Base-by-base conservation (phyloP, 495 filamentous ascomycete genomes). In the Trichoderma erinaceum region DNA sequence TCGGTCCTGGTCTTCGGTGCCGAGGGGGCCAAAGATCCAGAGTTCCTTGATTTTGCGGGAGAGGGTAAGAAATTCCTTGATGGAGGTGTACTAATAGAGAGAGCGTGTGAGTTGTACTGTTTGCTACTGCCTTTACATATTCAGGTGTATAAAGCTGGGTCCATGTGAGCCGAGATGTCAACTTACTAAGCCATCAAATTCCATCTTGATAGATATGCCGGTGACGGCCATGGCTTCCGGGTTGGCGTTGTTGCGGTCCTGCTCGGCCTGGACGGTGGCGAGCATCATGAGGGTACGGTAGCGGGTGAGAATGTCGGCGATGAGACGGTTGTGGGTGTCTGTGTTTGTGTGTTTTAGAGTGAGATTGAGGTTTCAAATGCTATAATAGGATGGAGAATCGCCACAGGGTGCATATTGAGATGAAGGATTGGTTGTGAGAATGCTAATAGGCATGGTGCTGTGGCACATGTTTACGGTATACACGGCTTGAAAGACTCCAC, bases 21-120 rank as follows among this genome's bases (percentile, higher is more conserved):
- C 73, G 18, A 75, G 71, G 0, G 76, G 73, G 1, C 76, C 76
- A 32, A 69, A 67, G 66, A 78, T 74, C 76, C 76, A 78, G 41
- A 78, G 73, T 2, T 70, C 67, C 52, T 76, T 76, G 67, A 78
- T 72, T 63, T 75, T 72, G 46, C 76, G 75, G 69, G 65, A 76
- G 3, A 78, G 66, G 6, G 73, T 64, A 3, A 76, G 70, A n/a
- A 78, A 70, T 18, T 72, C 71, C 43, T 76, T 65, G 70, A 75
- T 44, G 46, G 74, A 71, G 44, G 73, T 65, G 61, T 73, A 74
- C 74, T 75, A 18, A 11, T 41, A 8, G 50, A 64, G 44, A 41
- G 67, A 5, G 1, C 10, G 50, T 56, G 10, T 38, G 35, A 38
- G 35, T 5, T 38, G 35, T 38, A 0, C 35, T 38, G 35, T 10